Percentiles rank a stretch among this genome's conserved stretches.
Evolutionary conservation across 257 asterid genomes (phyloP).

Genomic region (Fraxinus americana): DNA sequence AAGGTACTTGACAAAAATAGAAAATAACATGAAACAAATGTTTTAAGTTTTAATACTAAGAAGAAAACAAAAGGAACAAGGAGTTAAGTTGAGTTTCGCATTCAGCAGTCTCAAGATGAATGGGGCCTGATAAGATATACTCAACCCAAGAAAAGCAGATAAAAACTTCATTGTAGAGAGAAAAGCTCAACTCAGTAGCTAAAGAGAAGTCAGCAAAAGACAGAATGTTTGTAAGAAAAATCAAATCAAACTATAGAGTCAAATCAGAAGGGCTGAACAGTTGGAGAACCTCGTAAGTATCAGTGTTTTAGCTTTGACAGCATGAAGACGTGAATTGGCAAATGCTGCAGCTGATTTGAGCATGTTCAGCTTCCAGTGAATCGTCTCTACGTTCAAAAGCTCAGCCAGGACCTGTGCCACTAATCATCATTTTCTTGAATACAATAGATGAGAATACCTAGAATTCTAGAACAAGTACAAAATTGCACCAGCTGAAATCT

Average conservation of each 20-base stretch:
- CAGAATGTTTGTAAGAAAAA: neutral
- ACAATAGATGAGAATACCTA: neutral
- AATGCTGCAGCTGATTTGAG: slow-evolving; percentile 72
- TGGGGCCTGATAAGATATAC: neutral
- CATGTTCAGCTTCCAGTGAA: slow-evolving; percentile 68
- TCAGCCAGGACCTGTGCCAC: slow-evolving; percentile 58
- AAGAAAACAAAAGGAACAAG: neutral
- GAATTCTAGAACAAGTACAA: slow-evolving; percentile 1
- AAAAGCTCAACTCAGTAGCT: neutral
- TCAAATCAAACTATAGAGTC: neutral
- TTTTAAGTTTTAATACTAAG: neutral
- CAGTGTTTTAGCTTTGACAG: slow-evolving; percentile 78
- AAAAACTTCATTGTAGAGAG: neutral
- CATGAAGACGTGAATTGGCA: slow-evolving; percentile 87
- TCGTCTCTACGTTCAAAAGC: slow-evolving; percentile 48
- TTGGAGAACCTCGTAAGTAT: slow-evolving; percentile 65
- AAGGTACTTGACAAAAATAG: neutral
- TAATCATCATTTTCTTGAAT: slow-evolving; percentile 40
- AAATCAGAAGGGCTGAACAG: slow-evolving; percentile 10
- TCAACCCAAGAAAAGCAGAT: neutral
- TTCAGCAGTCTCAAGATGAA: neutral
- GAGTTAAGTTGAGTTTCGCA: neutral
- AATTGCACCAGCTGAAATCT: neutral
- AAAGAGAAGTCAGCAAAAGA: neutral
- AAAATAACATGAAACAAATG: neutral